Base-by-base conservation (phyloP, 352 stramenopile species). In the Phytopythium sindhum region DNA sequence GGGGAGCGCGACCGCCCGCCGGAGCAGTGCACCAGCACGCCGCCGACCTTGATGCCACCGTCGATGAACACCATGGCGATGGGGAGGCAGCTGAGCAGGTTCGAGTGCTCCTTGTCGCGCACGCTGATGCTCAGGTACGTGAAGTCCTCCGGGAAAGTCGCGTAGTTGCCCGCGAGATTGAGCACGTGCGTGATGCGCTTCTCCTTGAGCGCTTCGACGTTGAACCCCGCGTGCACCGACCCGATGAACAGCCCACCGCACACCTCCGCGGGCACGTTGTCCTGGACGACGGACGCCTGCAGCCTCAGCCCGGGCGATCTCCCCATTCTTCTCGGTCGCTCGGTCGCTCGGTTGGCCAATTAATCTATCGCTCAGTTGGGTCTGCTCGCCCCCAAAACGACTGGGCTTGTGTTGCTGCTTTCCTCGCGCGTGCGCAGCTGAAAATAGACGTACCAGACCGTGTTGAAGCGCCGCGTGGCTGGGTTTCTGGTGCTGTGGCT, bases 91-190 rank as follows among this genome's bases (percentile, higher is more conserved):
- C 88, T 95, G 17, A 97, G 76, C 63, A 97, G 63, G 54, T 96
- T 95, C 3, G 91, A 72, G 59, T 95, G 86, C 59, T 96, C 89
- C 60, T 96, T 96, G 71, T 97, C 91, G 28, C 91, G 81, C 29
- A 97, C 81, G 59, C 80, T 84, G n/a, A 97, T 67, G 63, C 84
- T 96, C 44, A 97, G 70, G 73, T 97, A 97, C 23, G 82, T 93
- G 59, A 97, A 97, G 24, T 86, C 70, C 12, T 90, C 74, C 1
- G 91, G 91, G 66, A 96, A 97, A 26, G 89, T 96, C n/a, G 86
- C 81, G 52, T 91, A 87, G 42, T 74, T 81, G 33, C 89, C 90
- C 0, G 90, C 86, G 15, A 95, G 82, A 63, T 97, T 97, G 35
- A 97, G 65, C 9, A 97, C 72, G 57, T 96, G 89, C 19, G 88